A percentile compares a stretch with the other conserved stretches of the same genome.
Evolutionary conservation across 306 rosid species (phyloP).

Genomic region (Oemleria cerasiformis): DNA sequence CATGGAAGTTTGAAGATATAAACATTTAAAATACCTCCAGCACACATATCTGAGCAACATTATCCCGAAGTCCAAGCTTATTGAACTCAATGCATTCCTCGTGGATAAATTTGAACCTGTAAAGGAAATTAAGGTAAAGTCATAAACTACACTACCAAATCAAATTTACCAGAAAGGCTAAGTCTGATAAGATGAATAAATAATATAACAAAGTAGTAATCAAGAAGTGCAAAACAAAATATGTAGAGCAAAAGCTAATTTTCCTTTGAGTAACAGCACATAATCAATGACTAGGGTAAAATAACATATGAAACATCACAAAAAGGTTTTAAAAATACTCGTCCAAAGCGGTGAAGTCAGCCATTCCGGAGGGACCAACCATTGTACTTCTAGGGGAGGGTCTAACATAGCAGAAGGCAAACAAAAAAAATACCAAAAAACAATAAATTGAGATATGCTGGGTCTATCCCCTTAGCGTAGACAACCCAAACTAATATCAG

Average conservation of each 20-base stretch:
- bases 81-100: slow-evolving; percentile 82
- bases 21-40: slow-evolving; percentile 57
- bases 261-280: no score
- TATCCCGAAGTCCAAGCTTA: slow-evolving; percentile 91
- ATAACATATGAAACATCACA: not conserved
- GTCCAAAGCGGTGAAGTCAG: no score
- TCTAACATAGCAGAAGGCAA: no score
- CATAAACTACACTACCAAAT: slow-evolving; percentile 5
- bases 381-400: no score
- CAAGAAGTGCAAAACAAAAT: not conserved
- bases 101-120: slow-evolving; percentile 71
- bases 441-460: not conserved
- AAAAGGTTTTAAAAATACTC: no score
- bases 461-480: not conserved
- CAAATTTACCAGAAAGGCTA: not conserved
- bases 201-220: not conserved
- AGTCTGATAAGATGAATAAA: not conserved
- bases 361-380: no score
- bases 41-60: slow-evolving; percentile 90
- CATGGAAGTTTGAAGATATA: slow-evolving; percentile 8
- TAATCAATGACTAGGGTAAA: not conserved
- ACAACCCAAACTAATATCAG: slow-evolving; percentile 1
- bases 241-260: no score
- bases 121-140: slow-evolving; percentile 11
- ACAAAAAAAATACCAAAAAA: not conserved